Conservation (phyloP, 176 grass and related monocot genomes). For the Alopecurus myosuroides region DNA sequence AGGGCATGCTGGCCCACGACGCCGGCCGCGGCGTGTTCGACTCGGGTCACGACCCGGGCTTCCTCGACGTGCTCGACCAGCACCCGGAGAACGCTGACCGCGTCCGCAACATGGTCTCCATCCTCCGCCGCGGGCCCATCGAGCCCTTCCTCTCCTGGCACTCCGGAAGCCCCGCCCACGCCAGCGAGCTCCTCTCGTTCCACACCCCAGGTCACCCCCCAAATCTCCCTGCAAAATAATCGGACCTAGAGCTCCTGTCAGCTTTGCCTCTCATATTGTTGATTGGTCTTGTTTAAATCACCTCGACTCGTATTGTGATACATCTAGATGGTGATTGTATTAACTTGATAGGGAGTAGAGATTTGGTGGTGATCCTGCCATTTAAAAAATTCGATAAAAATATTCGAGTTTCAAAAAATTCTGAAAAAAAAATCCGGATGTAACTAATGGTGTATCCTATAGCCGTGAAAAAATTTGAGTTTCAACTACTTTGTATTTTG, state of each 20-base stretch:
- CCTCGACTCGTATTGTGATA: not conserved
- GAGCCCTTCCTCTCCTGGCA: conserved; percentile 67
- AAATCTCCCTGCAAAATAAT: not conserved
- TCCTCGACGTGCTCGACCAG: conserved; percentile 86
- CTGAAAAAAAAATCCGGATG: no score
- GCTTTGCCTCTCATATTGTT: not conserved
- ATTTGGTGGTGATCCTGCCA: no score
- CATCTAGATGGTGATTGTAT: not conserved
- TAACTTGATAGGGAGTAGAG: no score
- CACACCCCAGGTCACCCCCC: conserved; percentile 50
- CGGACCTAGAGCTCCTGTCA: not conserved
- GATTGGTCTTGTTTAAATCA: not conserved
- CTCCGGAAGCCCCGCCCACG: conserved; percentile 55
- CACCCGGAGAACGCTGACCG: conserved; percentile 91
- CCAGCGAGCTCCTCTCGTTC: conserved; percentile 64
- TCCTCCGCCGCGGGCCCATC: conserved; percentile 77
- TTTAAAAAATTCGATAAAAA: no score
- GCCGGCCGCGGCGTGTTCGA: conserved; percentile 78
- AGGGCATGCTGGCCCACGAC: conserved; percentile 92
- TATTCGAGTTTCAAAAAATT: no score
- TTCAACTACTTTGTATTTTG: no score
- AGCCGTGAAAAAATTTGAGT: no score
- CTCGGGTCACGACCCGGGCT: conserved; percentile 77
- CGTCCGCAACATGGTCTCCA: conserved; percentile 93
- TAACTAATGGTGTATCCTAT: no score